Conservation (phyloP, 2,329 filamentous ascomycete genomes). For the Cordyceps sp. region DNA sequence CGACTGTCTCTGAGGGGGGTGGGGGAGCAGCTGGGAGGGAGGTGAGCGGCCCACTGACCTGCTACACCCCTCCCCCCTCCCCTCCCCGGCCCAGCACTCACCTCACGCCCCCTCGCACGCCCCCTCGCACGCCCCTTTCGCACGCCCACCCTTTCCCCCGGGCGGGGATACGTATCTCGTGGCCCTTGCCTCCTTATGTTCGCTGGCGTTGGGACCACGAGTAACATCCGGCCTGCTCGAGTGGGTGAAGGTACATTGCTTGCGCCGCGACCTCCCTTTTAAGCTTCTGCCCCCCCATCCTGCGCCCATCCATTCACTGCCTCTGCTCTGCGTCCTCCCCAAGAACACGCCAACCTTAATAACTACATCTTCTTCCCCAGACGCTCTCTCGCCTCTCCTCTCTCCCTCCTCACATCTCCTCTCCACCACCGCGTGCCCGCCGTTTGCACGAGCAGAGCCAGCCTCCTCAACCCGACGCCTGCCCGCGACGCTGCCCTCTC, state of each 20-base stretch:
- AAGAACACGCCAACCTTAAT: conserved; percentile 4
- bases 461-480: too few species aligned
- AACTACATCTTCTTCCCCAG: conserved; percentile 5
- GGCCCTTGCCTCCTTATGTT: conserved; percentile 2
- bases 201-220: conserved; percentile 2
- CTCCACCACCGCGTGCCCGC: not conserved
- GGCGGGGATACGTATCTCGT: conserved; percentile 1
- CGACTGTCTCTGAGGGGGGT: not conserved
- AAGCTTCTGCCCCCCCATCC: conserved; percentile 5
- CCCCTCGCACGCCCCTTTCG: not conserved
- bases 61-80: not conserved
- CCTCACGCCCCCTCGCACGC: not conserved
- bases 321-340: conserved; percentile 1
- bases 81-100: not conserved
- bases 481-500: too few species aligned
- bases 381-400: conserved; percentile 1
- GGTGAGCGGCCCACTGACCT: too few species aligned
- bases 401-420: conserved; percentile 1
- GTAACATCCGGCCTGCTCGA: conserved; percentile 1
- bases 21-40: not conserved
- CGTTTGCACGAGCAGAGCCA: too few species aligned
- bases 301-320: conserved; percentile 3
- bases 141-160: not conserved
- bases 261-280: conserved; percentile 3
- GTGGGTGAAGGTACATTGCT: not conserved